These are phyloP conservation scores for Myrica gale DNA, from an alignment of 306 rosid species.

Conservation along the genomic window DNA sequence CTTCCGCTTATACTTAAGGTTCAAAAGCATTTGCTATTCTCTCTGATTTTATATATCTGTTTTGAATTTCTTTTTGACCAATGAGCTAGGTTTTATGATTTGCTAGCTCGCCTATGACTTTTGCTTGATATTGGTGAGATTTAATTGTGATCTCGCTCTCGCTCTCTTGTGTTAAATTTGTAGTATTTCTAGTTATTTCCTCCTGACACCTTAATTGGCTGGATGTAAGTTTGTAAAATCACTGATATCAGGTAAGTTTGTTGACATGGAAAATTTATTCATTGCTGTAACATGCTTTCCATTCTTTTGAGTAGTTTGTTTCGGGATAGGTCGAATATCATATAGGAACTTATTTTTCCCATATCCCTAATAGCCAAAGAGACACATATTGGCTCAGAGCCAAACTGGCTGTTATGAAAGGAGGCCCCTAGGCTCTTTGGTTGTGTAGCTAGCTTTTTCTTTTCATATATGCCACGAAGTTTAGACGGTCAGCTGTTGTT, in stretches of 20 bases:
- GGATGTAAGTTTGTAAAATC: background rate
- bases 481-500: background rate
- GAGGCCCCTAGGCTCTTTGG: background rate
- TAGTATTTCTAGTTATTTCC: background rate
- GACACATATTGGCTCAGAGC: background rate
- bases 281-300: background rate
- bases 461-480: background rate
- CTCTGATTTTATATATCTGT: background rate
- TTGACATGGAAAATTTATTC: background rate
- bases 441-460: background rate
- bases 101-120: background rate
- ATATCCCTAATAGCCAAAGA: background rate
- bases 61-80: background rate
- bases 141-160: background rate
- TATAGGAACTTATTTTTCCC: background rate
- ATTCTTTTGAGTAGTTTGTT: slow-evolving; percentile 3
- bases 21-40: slow-evolving; percentile 27
- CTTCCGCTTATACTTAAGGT: slow-evolving; percentile 90
- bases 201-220: background rate
- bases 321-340: background rate
- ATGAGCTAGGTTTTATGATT: background rate
- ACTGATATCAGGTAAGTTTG: background rate
- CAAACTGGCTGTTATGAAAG: background rate
- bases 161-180: background rate
- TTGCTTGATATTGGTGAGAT: background rate